Base-by-base conservation (phyloP, 1,139 yeast species). In the Lodderomyces margitis region DNA sequence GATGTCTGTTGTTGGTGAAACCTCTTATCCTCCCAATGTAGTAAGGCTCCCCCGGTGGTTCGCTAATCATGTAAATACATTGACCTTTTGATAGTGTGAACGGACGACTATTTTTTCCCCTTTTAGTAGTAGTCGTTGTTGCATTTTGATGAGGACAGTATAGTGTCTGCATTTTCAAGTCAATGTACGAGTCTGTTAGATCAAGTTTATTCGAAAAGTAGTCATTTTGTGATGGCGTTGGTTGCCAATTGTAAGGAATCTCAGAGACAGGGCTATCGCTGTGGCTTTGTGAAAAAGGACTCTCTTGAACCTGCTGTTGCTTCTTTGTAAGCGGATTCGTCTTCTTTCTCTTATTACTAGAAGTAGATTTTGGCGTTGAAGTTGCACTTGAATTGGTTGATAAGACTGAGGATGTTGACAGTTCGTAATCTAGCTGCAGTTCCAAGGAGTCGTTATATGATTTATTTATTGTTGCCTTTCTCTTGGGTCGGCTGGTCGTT, bases 21-120 rank as follows among this genome's bases (percentile, higher is more conserved):
- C 91, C 95, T 75, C 87, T 78, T 38, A 92, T 75, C 41, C 94
- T 70, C 0, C 95, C 98, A 37, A 92, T 78, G 55, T 87, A 89
- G 64, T 87, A 91, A 0, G 98, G 97, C 53, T 91, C 98, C 1
- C 96, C 95, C 0, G 96, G 92, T 0, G 97, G 97, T 58, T 88
- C 97, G 49, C 95, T 82, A 20, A 89, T 74, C 80, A 92, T 81
- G 58, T 87, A 91, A 5, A 91, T 84, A 49, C 75, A 83, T 44
- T 91, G 96, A 19, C 78, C 80, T 46, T 77, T 78, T 6, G 50
- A 49, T 16, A 78, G 49, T 33, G 54, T 57, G 41, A 64, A 63
- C 15, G 36, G 21, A 7, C 38, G 34, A 9, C 36, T 8, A 19
- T 40, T 40, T 10, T 34, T 43, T n/a, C 42, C 33, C 15, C 37